Evolutionary conservation across 169 alveolate genomes (phyloP).

Genomic region (Miamiensis avidus): DNA sequence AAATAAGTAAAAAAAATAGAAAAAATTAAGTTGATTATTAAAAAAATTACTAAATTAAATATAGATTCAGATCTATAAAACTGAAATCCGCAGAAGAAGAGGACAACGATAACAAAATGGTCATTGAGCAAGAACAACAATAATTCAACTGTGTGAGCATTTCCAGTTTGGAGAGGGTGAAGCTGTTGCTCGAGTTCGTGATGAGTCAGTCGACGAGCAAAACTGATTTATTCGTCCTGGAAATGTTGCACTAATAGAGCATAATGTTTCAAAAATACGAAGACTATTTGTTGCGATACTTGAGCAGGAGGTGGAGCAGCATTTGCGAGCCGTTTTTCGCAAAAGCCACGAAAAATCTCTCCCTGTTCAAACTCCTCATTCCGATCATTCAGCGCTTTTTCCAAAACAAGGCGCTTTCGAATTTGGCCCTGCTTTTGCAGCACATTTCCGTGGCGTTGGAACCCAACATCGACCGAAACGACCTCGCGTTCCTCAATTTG

Average conservation of each 20-base stretch:
- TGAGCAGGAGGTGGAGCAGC: neutral
- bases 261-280: conserved; percentile 15
- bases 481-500: neutral
- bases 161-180: too few species aligned
- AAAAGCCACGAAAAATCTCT: conserved; percentile 6
- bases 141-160: neutral
- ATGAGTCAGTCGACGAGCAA: neutral
- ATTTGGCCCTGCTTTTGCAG: neutral
- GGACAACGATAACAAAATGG: neutral
- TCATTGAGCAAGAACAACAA: neutral
- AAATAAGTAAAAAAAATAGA: neutral
- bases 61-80: too few species aligned
- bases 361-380: neutral
- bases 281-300: neutral
- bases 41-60: too few species aligned
- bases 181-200: neutral
- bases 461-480: conserved; percentile 3
- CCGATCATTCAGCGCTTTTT: neutral
- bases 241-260: neutral
- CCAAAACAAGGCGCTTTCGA: neutral
- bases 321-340: neutral
- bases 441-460: neutral
- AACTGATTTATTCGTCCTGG: neutral
- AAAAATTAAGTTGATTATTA: too few species aligned
- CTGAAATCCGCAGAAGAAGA: neutral